phyloP scores from a whole-genome alignment of 2,329 filamentous ascomycete species.

The Fusarium sp. region DNA sequence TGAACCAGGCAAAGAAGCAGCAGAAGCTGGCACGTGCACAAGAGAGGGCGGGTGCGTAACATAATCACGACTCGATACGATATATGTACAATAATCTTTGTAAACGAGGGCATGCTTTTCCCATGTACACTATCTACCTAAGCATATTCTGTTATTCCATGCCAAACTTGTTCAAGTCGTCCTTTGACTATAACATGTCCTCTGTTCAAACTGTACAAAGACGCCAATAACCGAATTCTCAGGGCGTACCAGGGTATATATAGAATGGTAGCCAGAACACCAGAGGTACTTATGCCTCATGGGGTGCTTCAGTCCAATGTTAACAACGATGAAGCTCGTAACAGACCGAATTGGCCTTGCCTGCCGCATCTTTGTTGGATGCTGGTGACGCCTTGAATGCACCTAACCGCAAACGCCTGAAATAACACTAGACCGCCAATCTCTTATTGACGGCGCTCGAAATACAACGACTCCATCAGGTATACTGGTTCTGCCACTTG shows the following conservation, averaged over 20 bases:
- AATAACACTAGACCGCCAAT: constrained; percentile 19
- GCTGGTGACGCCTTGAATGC: constrained; percentile 46
- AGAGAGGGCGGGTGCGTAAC: constrained; percentile 52
- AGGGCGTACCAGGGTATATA: constrained; percentile 38
- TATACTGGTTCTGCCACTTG: constrained; percentile 84
- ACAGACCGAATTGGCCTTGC: constrained; percentile 29
- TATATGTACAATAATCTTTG: constrained; percentile 23
- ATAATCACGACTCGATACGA: constrained; percentile 24
- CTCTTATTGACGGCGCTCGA: constrained; percentile 1
- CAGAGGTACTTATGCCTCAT: constrained; percentile 14
- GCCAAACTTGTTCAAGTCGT: constrained; percentile 18
- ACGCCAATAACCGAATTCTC: constrained; percentile 30
- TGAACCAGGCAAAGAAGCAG: constrained; percentile 77
- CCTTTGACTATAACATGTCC: constrained; percentile 20
- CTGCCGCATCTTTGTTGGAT: constrained; percentile 40
- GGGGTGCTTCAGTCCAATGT: constrained; percentile 21
- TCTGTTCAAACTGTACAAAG: constrained; percentile 28
- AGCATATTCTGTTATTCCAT: constrained; percentile 33
- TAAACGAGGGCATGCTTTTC: constrained; percentile 32
- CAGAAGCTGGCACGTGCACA: constrained; percentile 71
- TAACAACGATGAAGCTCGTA: constrained; percentile 22
- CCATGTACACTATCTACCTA: constrained; percentile 38
- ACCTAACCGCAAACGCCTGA: constrained; percentile 42
- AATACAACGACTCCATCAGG: constrained; percentile 45
- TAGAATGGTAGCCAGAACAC: constrained; percentile 30